Evolutionary conservation across 140 eudicot genomes (phyloP).

Genomic region (Ambrosia hybrid): DNA sequence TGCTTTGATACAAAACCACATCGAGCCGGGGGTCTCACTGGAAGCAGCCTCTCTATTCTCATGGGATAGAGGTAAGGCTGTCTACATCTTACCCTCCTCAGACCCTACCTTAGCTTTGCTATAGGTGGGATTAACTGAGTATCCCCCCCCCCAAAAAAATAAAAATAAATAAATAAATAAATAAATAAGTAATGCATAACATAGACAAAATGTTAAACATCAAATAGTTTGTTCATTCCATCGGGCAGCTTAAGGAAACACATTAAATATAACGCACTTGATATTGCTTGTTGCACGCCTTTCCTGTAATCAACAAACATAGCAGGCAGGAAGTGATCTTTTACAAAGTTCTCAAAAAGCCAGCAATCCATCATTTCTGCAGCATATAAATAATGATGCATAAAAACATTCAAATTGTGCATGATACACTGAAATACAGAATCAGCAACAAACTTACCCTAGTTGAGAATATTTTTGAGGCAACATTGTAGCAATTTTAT

Average conservation of each 20-base stretch:
- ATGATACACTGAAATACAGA: background rate
- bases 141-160: too few relatives aligned
- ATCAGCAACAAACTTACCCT: slow-evolving; percentile 58
- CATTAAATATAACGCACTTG: slow-evolving; percentile 60
- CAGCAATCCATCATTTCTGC: slow-evolving; percentile 95
- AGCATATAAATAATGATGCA: background rate
- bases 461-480: slow-evolving; percentile 86
- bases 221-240: background rate
- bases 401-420: slow-evolving; percentile 2
- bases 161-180: too few relatives aligned
- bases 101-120: too few relatives aligned
- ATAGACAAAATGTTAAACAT: slow-evolving; percentile 9
- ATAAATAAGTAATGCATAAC: slow-evolving; percentile 3
- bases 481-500: slow-evolving; percentile 77
- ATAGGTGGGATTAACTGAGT: too few relatives aligned
- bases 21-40: background rate
- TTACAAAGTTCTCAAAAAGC: slow-evolving; percentile 95
- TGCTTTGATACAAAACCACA: too few relatives aligned
- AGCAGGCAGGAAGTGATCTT: slow-evolving; percentile 93
- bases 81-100: too few relatives aligned
- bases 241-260: slow-evolving; percentile 8
- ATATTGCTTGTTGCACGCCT: slow-evolving; percentile 99
- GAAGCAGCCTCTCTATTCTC: too few relatives aligned
- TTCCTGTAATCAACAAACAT: slow-evolving; percentile 98
- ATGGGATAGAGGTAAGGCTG: too few relatives aligned